Percentiles rank a stretch among this genome's conserved stretches.
These are phyloP conservation scores for Cinnamomum micranthum DNA, from an alignment of 164 flowering plant species.

Conservation along the genomic window DNA sequence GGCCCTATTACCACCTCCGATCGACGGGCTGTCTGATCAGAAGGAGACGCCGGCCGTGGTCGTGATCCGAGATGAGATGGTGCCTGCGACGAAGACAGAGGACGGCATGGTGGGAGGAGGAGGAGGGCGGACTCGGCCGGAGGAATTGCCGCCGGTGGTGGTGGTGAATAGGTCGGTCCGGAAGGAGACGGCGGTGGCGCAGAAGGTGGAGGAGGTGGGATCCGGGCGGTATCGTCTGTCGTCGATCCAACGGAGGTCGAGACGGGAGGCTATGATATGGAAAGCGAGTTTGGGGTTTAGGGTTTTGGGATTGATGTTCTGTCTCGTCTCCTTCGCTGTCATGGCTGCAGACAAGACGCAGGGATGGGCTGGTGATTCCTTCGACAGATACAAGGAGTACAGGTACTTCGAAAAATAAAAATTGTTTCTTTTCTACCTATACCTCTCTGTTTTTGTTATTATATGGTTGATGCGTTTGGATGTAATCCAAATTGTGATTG, in stretches of 20 bases:
- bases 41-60: slow-evolving; percentile 11
- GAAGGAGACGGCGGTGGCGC: slow-evolving; percentile 12
- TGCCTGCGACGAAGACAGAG: slow-evolving; percentile 9
- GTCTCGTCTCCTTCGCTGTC: slow-evolving; percentile 81
- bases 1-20: not conserved
- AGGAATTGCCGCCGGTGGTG: slow-evolving; percentile 9
- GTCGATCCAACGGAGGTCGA: slow-evolving; percentile 35
- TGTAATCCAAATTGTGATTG: no score
- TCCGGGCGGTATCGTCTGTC: slow-evolving; percentile 28
- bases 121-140: slow-evolving; percentile 25
- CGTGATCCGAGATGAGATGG: slow-evolving; percentile 12
- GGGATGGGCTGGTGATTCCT: slow-evolving; percentile 98
- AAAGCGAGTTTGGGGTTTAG: slow-evolving; percentile 63
- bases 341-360: slow-evolving; percentile 91
- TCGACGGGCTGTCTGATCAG: not conserved
- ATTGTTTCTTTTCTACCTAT: no score
- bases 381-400: slow-evolving; percentile 86
- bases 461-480: no score
- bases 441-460: no score
- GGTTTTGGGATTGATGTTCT: slow-evolving; percentile 52
- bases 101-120: slow-evolving; percentile 17
- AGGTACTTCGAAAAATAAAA: slow-evolving; percentile 27
- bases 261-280: slow-evolving; percentile 32
- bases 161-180: slow-evolving; percentile 25
- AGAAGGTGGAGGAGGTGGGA: slow-evolving; percentile 23